phyloP scores from a whole-genome alignment of 148 eudicot genomes.

The Chenopodium berlandieri region DNA sequence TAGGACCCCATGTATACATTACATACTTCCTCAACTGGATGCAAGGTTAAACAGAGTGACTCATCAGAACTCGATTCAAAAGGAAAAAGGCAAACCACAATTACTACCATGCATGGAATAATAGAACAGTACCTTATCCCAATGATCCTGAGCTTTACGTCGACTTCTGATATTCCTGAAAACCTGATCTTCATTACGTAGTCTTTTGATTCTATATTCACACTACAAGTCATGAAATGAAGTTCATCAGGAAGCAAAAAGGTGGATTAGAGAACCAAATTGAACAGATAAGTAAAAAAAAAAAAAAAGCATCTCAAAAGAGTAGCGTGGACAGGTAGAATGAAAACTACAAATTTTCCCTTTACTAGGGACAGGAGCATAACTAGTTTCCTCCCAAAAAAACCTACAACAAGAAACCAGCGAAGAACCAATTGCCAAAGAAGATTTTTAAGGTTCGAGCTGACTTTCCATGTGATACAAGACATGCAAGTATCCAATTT shows the following conservation, averaged over 20 bases:
- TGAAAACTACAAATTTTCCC: not conserved
- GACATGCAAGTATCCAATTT: not conserved
- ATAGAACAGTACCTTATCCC: constrained; percentile 66
- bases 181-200: constrained; percentile 68
- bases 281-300: not conserved
- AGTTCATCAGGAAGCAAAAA: constrained; percentile 9
- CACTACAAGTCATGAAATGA: constrained; percentile 43
- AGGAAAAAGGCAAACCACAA: not conserved
- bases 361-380: not conserved
- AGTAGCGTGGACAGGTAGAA: not conserved
- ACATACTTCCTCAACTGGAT: constrained; percentile 86
- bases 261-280: not conserved
- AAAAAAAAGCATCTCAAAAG: not conserved
- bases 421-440: not conserved
- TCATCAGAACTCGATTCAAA: constrained; percentile 13
- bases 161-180: constrained; percentile 59
- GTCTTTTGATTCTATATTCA: constrained; percentile 75
- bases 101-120: not conserved
- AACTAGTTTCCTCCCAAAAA: not conserved
- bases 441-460: not conserved
- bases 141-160: constrained; percentile 69
- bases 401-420: not conserved
- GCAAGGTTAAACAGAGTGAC: constrained; percentile 11
- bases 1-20: constrained; percentile 65
- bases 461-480: not conserved